phyloP scores from a whole-genome alignment of 768 basidiomycete genomes.

The Macrocybe gigantea region DNA sequence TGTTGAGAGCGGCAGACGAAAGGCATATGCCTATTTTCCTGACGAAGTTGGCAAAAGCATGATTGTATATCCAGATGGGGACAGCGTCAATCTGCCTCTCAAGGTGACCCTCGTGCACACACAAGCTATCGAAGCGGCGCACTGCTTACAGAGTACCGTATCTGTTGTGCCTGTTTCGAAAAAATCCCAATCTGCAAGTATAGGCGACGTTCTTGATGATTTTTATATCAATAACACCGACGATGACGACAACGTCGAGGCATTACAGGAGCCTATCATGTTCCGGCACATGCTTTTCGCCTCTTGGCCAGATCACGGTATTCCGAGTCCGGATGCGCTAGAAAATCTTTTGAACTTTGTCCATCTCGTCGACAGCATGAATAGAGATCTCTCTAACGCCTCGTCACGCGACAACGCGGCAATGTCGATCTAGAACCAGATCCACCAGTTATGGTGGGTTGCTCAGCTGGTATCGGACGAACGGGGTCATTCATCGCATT shows the following conservation, averaged over 20 bases:
- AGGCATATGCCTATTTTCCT: constrained; percentile 80
- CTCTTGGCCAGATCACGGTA: constrained; percentile 83
- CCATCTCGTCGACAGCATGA: constrained; percentile 56
- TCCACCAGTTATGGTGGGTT: constrained; percentile 78
- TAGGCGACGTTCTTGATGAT: constrained; percentile 1
- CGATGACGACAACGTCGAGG: constrained; percentile 8
- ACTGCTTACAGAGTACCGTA: constrained; percentile 57
- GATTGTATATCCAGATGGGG: constrained; percentile 40
- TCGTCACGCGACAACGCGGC: constrained; percentile 15
- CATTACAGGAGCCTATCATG: constrained; percentile 17
- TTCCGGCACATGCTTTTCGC: constrained; percentile 71
- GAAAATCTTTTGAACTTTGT: constrained; percentile 57
- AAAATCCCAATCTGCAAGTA: neutral
- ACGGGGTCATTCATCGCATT: constrained; percentile 84
- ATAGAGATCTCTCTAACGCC: constrained; percentile 37
- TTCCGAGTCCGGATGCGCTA: constrained; percentile 59
- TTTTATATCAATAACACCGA: constrained; percentile 6
- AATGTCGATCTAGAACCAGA: constrained; percentile 37
- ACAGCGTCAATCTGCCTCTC: constrained; percentile 34
- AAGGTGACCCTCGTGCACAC: constrained; percentile 52
- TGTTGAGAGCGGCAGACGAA: constrained; percentile 62
- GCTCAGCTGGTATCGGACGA: constrained; percentile 84
- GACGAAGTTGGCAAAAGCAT: constrained; percentile 44
- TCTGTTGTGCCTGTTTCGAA: constrained; percentile 37
- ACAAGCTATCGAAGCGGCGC: constrained; percentile 44